Percentiles rank a stretch among this genome's conserved stretches.
phyloP scores from a whole-genome alignment of 352 stramenopile genomes.

The Phytophthora kernoviae region DNA sequence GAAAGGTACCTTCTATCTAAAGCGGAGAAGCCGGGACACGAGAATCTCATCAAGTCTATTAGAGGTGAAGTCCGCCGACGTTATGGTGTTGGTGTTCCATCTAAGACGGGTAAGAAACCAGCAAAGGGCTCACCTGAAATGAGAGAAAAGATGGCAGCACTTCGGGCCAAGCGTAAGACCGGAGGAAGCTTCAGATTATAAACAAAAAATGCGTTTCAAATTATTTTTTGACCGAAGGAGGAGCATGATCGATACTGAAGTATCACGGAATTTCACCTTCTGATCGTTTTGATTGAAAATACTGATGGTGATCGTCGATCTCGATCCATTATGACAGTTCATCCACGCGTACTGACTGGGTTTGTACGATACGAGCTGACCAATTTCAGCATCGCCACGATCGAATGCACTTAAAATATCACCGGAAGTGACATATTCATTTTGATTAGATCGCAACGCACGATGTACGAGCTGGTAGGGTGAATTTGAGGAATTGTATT shows the following conservation, averaged over 20 bases:
- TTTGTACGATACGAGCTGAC: conserved; percentile 2
- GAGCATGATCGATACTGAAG: conserved; percentile 8
- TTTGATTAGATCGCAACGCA: conserved; percentile 11
- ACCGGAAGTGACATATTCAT: neutral
- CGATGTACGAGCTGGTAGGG: conserved; percentile 3
- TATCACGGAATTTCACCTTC: neutral
- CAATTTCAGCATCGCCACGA: neutral
- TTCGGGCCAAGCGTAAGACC: conserved; percentile 3
- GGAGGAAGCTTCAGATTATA: too few species aligned
- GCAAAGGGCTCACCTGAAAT: neutral
- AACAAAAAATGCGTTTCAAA: too few species aligned
- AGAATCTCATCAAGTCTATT: too few species aligned
- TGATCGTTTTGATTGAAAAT: conserved; percentile 13
- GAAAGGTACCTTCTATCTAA: neutral
- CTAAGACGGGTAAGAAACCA: too few species aligned
- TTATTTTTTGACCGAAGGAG: neutral
- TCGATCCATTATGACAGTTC: neutral
- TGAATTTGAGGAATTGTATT: conserved; percentile 7
- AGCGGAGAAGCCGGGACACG: neutral
- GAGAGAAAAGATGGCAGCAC: neutral
- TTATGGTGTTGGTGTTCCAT: conserved; percentile 1
- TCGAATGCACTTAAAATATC: conserved; percentile 6
- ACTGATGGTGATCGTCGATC: conserved; percentile 2
- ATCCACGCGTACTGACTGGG: conserved; percentile 8
- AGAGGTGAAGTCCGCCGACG: too few species aligned